Evolutionary conservation across 768 basidiomycete genomes (phyloP), one percentile per base, ranked within the genome.

Genomic region (Lentinula sp.): DNA sequence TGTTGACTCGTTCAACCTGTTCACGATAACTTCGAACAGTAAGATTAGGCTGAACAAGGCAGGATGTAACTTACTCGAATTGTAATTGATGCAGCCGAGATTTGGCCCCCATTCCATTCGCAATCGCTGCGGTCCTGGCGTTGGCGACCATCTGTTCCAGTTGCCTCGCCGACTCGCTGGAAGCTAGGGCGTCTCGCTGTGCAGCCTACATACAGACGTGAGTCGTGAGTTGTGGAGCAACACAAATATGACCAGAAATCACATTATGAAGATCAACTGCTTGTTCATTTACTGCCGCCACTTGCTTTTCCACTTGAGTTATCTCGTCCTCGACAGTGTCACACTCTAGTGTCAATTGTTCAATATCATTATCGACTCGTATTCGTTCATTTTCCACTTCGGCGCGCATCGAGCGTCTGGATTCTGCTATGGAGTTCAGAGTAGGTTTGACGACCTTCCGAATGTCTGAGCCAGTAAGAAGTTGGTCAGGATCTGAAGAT

Each of bases 241-340:
- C 40, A 62, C 35, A 58, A 43, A 54, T 39, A 46, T 40, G 21
- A 52, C 21, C 5, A 11, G 11, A 18, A 76, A 81, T 64, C 57
- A 92, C 93, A 70, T 93, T 91, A 71, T 92, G 84, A 54, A 93
- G 74, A 65, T 89, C 87, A 63, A 92, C 89, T 9, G 90, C 89
- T 70, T 92, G 86, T 59, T 90, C 86, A 62, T 84, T 88, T 59
- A 91, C 65, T 7, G 74, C 83, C 21, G 75, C 77, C 9, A 88
- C 86, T 70, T 91, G 89, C 71, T 88, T 87, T 69, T 90, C 88
- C 23, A 88, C 70, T 67, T 88, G 88, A 51, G 74, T 77, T 23
- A 89, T 83, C 64, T 94, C 91, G 67, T 92, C 87, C 60, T 90
- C 89, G 62, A 88, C 74, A 59, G 89, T 89, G 71, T 95, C 93